Base-by-base conservation (phyloP, 2,329 filamentous ascomycete species). In the Neocatenulostroma microsporum region DNA sequence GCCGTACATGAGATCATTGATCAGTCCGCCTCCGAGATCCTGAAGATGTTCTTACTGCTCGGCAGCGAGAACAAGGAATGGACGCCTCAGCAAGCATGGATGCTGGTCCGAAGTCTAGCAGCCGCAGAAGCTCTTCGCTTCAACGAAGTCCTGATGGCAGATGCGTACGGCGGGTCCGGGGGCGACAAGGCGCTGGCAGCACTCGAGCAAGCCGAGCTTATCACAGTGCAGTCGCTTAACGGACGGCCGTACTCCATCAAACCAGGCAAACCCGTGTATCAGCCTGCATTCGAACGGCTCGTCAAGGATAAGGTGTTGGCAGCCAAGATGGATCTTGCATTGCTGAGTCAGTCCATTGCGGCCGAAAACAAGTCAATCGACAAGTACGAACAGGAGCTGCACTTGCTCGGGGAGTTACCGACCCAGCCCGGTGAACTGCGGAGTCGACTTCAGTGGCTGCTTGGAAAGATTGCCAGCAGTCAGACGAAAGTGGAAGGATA, bases 1-100 rank as follows among this genome's bases (percentile, higher is more conserved):
- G 91, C 91, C 3, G 81, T 95, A 2, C 70, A 78, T 15, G 87
- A 94, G 46, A 96, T 98, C 44, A 82, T 94, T 36, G 80, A 85
- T 37, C 86, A 94, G 55, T 83, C 82, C 13, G 84, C 87, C 1
- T 84, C 84, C 0, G 91, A 96, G 55, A 88, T 96, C 31, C 67
- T 94, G 43, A 94, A 94, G 55, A 87, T 95, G 72, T 96, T 88
- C 64, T 75, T 98, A 20, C 68, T 93, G 3, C 54, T 69, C 28
- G 57, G 63, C 17, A 75, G 78, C 30, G 64, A 68, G 3, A 65
- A 70, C 26, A 73, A 74, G 20, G 74, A 74, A 36, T 96, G 86
- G 84, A 84, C 80, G 0, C 69, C 78, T 4, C 80, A 91, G 54
- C 91, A 96, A 65, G 89, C 86, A 0, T 96, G 91, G 91, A 74